Base-by-base conservation (phyloP, 1,284 basidiomycete genomes). In the Trichosporon ovoides region DNA sequence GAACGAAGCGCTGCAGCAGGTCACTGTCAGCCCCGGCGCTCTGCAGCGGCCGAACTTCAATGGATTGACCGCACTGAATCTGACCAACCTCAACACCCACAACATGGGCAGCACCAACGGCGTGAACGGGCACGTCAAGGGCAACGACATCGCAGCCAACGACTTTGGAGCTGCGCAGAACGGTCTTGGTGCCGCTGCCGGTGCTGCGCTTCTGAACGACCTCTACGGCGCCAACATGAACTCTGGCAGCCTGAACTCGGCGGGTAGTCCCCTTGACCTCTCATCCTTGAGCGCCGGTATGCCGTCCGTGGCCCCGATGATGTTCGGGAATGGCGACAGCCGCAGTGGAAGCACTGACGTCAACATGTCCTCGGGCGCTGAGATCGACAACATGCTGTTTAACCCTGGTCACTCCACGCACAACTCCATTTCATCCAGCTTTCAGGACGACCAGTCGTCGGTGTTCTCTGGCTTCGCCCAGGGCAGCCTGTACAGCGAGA, bases 1-100 rank as follows among this genome's bases (percentile, higher is more conserved):
- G 63, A 57, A 55, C 12, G 60, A 61, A 19, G 57, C 55, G 1
- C 16, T 58, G 7, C 59, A 56, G 43, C 64, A 64, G 51, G 33
- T 49, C 3, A 76, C 74, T 0, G 69, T 76, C 58, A 69, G 68
- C 52, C 72, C 71, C 0, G 69, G 67, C 14, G 65, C 66, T 0
- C 64, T 74, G 3, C 66, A 68, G 18, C 68, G 66, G 7, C 72
- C 73, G 7, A 66, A 68, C 40, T 75, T 75, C 38, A 61, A 57
- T 40, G 28, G 59, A 55, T 35, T 59, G 53, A 33, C 53, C 14
- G 19, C 46, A 13, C 43, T 48, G 22, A 48, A 57, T 22, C 55
- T 60, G 52, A 56, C 58, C n/a, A 59, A 61, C 22, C 56, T 61
- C 49, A 56, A 63, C 36, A 53, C 63, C 40, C 33, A 58, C 57